Evolutionary conservation across 345 rosid genomes (phyloP).

Genomic region (Citrus glauca): DNA sequence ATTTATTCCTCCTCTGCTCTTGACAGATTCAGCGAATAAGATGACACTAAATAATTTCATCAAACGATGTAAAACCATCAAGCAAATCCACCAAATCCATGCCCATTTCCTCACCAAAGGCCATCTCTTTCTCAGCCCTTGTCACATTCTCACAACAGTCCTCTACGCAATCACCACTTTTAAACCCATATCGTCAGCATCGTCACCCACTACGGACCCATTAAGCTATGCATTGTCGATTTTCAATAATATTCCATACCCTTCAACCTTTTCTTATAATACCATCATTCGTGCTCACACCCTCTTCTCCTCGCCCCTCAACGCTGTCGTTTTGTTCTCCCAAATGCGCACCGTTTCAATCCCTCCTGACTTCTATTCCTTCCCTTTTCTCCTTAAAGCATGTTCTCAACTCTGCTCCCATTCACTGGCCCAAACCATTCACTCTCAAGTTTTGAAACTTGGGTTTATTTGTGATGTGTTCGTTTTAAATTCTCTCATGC

Average conservation of each 20-base stretch:
- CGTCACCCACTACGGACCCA: background rate
- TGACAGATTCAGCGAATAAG: background rate
- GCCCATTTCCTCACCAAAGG: slow-evolving; percentile 33
- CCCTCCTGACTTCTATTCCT: slow-evolving; percentile 55
- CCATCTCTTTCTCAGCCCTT: slow-evolving; percentile 12
- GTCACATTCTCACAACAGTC: slow-evolving; percentile 28
- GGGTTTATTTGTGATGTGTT: slow-evolving; percentile 56
- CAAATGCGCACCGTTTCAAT: slow-evolving; percentile 52
- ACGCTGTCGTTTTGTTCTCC: slow-evolving; percentile 47
- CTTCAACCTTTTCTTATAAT: slow-evolving; percentile 59
- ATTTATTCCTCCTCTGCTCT: background rate
- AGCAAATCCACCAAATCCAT: slow-evolving; percentile 40
- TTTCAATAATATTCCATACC: slow-evolving; percentile 41
- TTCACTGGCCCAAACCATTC: slow-evolving; percentile 36
- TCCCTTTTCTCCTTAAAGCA: slow-evolving; percentile 67
- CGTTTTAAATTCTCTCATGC: slow-evolving; percentile 48
- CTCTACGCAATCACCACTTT: slow-evolving; percentile 41
- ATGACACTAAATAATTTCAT: background rate
- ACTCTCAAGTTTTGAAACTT: slow-evolving; percentile 42
- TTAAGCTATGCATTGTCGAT: slow-evolving; percentile 36
- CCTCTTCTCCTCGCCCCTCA: slow-evolving; percentile 45
- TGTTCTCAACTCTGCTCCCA: slow-evolving; percentile 36
- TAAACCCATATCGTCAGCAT: slow-evolving; percentile 10
- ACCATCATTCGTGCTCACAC: slow-evolving; percentile 44
- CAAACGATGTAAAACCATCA: slow-evolving; percentile 25